Base-by-base conservation (phyloP, 2,329 filamentous ascomycete species). In the Decorospora gaudefroyi region DNA sequence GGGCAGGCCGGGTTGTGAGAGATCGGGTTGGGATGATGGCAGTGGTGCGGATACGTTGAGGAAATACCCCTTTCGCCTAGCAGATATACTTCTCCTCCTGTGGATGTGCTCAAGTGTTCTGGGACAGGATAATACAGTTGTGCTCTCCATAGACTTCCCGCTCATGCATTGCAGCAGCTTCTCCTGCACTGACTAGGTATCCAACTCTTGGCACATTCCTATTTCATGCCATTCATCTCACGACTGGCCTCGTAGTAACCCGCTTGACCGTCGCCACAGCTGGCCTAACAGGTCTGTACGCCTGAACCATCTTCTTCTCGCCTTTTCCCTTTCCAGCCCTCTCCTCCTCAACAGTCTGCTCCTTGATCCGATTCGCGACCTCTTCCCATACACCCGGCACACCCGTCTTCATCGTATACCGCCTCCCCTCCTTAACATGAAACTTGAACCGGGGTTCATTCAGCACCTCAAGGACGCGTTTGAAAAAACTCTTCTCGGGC, bases 361-460 rank as follows among this genome's bases (percentile, higher is more conserved):
- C 49, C 31, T 59, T 34, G n/a, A 70, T 68, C 10, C 52, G 42
- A 43, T 39, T 51, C 0, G 65, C 64, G 0, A 70, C 59, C 32
- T 64, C 58, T 41, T 68, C 65, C 67, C 67, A 70, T 7, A 70
- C 64, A 0, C 67, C 67, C 7, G 66, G 65, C 4, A 65, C 65
- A 4, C 62, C 55, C 10, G 60, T 66, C 46, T 57, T 64, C 31
- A 61, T 53, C 8, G 61, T 68, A 37, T 61, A 68, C 19, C 50
- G 30, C 18, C 53, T 51, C 1, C 67, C 66, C 17, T 68, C 65
- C 33, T 66, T 68, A 2, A 70, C 65, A 36, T 68, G 68, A 32
- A 70, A 70, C 35, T 67, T 70, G 30, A 49, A 65, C 4, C 67
- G 32, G 1, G 62, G 63, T 37, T 70, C 67, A 3, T 52, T 59